Conservation (phyloP, 495 filamentous ascomycete genomes). For the Terfezia claveryi region DNA sequence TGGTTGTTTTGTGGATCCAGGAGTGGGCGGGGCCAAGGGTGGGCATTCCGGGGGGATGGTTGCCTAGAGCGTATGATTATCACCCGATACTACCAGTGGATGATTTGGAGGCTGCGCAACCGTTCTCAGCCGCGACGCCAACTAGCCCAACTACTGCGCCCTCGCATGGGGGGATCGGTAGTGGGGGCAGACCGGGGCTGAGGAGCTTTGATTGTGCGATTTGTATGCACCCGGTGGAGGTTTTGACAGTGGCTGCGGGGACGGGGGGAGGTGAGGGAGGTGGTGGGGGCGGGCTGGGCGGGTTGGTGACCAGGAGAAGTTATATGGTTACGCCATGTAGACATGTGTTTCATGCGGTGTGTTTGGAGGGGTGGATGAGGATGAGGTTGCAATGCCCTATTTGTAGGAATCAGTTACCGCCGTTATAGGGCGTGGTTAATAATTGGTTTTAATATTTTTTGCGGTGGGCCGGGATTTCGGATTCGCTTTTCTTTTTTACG, state of each 20-base stretch:
- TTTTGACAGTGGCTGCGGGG: slow-evolving; percentile 32
- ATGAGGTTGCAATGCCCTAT: slow-evolving; percentile 86
- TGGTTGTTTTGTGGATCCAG: slow-evolving; percentile 67
- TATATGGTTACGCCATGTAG: slow-evolving; percentile 97
- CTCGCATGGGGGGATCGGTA: slow-evolving; percentile 2
- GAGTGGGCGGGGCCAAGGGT: slow-evolving; percentile 71
- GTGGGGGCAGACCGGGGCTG: slow-evolving; percentile 26
- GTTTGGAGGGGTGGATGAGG: slow-evolving; percentile 90
- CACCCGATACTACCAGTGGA: slow-evolving; percentile 79
- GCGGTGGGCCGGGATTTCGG: too few relatives aligned
- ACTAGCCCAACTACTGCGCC: slow-evolving; percentile 20
- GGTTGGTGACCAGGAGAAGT: slow-evolving; percentile 48
- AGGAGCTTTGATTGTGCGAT: slow-evolving; percentile 76
- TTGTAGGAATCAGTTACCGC: slow-evolving; percentile 72
- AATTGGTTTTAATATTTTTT: too few relatives aligned
- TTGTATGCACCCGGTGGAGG: slow-evolving; percentile 75
- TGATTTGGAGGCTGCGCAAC: slow-evolving; percentile 40
- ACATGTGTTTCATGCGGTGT: slow-evolving; percentile 86
- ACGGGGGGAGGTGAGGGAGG: slow-evolving; percentile 26
- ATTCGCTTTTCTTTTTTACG: too few relatives aligned
- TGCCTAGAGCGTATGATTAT: slow-evolving; percentile 76
- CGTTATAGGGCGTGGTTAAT: slow-evolving; percentile 31
- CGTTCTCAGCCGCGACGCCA: slow-evolving; percentile 10
- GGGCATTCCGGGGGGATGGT: slow-evolving; percentile 42
- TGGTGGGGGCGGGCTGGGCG: slow-evolving; percentile 35